These are phyloP conservation scores for Tulasnella sp. DNA, from an alignment of 768 basidiomycete genomes.

Conservation along the genomic window DNA sequence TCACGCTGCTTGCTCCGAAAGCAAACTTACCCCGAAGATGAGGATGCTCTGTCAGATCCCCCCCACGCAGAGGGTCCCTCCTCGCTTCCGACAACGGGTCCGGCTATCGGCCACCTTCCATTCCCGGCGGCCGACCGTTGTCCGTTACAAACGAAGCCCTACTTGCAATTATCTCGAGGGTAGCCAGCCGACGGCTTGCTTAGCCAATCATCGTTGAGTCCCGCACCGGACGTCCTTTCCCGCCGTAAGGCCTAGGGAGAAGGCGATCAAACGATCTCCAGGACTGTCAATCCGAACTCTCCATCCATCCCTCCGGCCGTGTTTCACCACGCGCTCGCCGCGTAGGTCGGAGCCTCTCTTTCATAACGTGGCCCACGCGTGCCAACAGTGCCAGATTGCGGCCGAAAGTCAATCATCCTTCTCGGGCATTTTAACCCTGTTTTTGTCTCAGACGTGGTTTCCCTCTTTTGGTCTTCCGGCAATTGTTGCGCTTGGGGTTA, in stretches of 20 bases:
- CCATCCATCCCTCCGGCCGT: neutral
- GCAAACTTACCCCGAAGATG: neutral
- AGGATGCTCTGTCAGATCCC: neutral
- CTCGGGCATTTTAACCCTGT: neutral
- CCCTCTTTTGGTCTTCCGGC: neutral
- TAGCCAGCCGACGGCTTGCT: neutral
- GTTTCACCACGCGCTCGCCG: neutral
- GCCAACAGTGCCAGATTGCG: neutral
- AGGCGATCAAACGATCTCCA: neutral
- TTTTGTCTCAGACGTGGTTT: neutral
- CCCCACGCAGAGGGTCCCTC: neutral
- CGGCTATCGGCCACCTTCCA: neutral
- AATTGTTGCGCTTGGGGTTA: no score
- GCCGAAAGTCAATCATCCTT: neutral
- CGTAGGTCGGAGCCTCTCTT: neutral
- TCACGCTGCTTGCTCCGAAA: neutral
- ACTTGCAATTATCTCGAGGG: neutral
- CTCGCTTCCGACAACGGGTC: neutral
- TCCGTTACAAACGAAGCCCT: neutral
- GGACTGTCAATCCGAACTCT: no score
- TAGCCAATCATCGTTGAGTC: neutral
- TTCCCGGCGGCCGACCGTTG: constrained; percentile 5
- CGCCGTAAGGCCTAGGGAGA: neutral
- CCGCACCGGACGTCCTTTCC: neutral
- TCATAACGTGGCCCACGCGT: neutral